A percentile compares a stretch with the other conserved stretches of the same genome.
These are phyloP conservation scores for Colletotrichum limetticola DNA, from an alignment of 2,329 filamentous ascomycete genomes.

Conservation along the genomic window DNA sequence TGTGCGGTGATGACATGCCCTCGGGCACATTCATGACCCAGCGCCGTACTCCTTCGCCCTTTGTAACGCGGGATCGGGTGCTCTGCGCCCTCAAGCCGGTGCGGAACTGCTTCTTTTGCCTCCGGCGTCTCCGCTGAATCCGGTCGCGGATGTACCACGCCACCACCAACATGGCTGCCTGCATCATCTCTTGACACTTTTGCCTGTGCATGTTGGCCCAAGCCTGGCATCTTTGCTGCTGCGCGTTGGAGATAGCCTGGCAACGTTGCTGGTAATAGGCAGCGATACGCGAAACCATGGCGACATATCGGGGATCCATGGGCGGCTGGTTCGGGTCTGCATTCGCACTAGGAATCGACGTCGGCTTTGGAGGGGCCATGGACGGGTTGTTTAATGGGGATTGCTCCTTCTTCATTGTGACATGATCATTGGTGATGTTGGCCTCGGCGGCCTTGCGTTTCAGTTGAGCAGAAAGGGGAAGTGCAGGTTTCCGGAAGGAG, in stretches of 20 bases:
- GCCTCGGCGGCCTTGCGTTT: slow-evolving; percentile 35
- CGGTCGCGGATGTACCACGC: slow-evolving; percentile 62
- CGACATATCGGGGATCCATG: slow-evolving; percentile 54
- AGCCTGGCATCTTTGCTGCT: slow-evolving; percentile 59
- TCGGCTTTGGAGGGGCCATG: slow-evolving; percentile 20
- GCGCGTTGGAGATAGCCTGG: slow-evolving; percentile 57
- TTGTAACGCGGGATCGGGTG: slow-evolving; percentile 46
- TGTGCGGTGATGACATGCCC: slow-evolving; percentile 45
- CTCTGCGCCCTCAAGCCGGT: slow-evolving; percentile 49
- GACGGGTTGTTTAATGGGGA: slow-evolving; percentile 5
- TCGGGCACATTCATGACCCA: slow-evolving; percentile 56
- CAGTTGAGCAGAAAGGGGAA: slow-evolving; percentile 31
- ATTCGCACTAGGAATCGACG: slow-evolving; percentile 2
- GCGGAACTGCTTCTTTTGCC: slow-evolving; percentile 54
- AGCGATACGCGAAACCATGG: slow-evolving; percentile 59
- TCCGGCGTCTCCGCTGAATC: slow-evolving; percentile 53
- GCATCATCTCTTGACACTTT: slow-evolving; percentile 60
- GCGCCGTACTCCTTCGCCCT: slow-evolving; percentile 53
- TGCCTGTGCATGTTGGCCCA: slow-evolving; percentile 59
- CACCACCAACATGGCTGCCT: slow-evolving; percentile 60
- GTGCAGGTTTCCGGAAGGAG: slow-evolving; percentile 41
- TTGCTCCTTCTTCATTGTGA: slow-evolving; percentile 27
- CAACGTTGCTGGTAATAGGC: slow-evolving; percentile 60
- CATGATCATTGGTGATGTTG: slow-evolving; percentile 22
- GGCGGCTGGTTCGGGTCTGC: slow-evolving; percentile 22